Base-by-base conservation (phyloP, 2,329 filamentous ascomycete species). In the Mollisiaceae sp. region DNA sequence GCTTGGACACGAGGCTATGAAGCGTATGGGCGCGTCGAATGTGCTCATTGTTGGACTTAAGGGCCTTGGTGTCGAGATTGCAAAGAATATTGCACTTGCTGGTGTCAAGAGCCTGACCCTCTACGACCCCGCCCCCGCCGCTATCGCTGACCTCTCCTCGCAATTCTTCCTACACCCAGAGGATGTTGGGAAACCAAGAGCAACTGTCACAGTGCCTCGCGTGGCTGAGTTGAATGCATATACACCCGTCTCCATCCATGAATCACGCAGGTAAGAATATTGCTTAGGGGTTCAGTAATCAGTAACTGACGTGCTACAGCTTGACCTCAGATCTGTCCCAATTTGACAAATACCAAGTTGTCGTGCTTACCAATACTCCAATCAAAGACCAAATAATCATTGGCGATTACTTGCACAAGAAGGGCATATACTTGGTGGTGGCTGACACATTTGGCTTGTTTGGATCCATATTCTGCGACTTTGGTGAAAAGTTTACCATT, bases 21-120 rank as follows among this genome's bases (percentile, higher is more conserved):
- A 97, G 85, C 93, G 95, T 75, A 99, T 99, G 95, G 88, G 94
- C 75, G 92, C 93, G 68, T 98, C 95, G 63, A 96, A 98, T 77
- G 87, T 99, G 66, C 91, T 99, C 61, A 85, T 99, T 64, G 91
- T 94, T 68, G 95, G 95, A 70, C 83, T 98, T 72, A 94, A 95
- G 79, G 95, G 95, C 60, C 86, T 99, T 47, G 95, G 95, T 82
- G 94, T 97, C 63, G 95, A 99, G 81, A 95, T 99, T 74, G 94
- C 95, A 76, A 99, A 99, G 86, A 99, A 99, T 76, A 93, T 99
- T 75, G 95, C 95, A 66, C 89, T 99, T 73, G 95, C 95, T 73
- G 95, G 95, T 78, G 95, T 99, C 81, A 99, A 99, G 85, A 97
- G 94, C 76, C 82, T 99, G 72, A 95, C 94, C 1, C 86, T 99